These are phyloP conservation scores for Paramyrothecium roridum DNA, from an alignment of 2,329 filamentous ascomycete species.

Conservation along the genomic window DNA sequence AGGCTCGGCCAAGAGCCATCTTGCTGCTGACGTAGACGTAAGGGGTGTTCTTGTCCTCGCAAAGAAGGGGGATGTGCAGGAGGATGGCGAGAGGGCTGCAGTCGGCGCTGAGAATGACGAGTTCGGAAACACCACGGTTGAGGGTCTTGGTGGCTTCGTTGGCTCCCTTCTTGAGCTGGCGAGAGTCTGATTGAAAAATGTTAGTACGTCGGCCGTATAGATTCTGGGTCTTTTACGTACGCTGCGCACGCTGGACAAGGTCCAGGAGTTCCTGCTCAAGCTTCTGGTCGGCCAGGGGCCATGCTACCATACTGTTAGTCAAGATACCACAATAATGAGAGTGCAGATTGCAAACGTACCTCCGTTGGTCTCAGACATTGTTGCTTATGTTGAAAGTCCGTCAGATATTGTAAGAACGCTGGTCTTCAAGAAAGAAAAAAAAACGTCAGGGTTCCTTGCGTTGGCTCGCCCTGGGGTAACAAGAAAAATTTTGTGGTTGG, in stretches of 20 bases:
- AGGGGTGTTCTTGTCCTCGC: conserved; percentile 70
- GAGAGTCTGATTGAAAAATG: conserved; percentile 42
- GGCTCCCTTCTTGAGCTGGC: conserved; percentile 81
- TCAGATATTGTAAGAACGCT: background rate
- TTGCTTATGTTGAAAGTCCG: conserved; percentile 1
- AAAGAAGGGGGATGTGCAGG: conserved; percentile 83
- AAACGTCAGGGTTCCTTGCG: conserved; percentile 55
- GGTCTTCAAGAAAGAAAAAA: background rate
- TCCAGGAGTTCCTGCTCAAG: conserved; percentile 82
- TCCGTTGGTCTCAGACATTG: conserved; percentile 22
- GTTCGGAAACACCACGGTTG: conserved; percentile 85
- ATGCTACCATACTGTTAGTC: conserved; percentile 43
- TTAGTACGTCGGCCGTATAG: conserved; percentile 1
- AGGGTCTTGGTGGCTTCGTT: conserved; percentile 70
- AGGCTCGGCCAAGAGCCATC: conserved; percentile 83
- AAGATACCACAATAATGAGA: background rate
- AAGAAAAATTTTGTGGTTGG: conserved; percentile 2
- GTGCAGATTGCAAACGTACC: conserved; percentile 9
- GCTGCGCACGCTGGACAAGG: conserved; percentile 68
- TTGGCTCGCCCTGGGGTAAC: conserved; percentile 52
- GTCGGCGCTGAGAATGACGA: conserved; percentile 87
- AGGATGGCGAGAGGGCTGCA: conserved; percentile 84
- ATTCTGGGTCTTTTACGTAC: conserved; percentile 18
- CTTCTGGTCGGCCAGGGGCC: conserved; percentile 69
- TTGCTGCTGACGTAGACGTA: conserved; percentile 73